Base-by-base conservation (phyloP, 1,284 basidiomycete species). In the Ceratobasidium sp. region DNA sequence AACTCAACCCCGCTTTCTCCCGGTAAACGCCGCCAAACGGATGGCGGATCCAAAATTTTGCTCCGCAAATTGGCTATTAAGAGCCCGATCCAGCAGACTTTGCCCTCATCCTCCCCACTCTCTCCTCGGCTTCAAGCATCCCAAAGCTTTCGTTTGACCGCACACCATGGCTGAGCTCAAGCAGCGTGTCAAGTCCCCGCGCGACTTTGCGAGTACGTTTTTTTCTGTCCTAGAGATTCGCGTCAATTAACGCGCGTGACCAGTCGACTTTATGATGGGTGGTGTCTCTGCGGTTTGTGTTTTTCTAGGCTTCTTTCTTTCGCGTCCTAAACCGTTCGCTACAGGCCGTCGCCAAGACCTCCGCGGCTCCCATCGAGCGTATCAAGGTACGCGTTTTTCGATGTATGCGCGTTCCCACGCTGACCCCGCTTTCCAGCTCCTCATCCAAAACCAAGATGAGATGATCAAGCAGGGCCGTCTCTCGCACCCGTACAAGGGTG, bases 401-500 rank as follows among this genome's bases (percentile, higher is more conserved):
- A 34, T 67, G n/a, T 34, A 52, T 67, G 64, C 64, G 51, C 25
- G 13, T 61, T 66, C 44, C 65, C 57, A 46, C 59, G 71, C 59
- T 54, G 57, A 76, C 76, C 56, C 17, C 11, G 29, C 62, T 17
- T 40, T 34, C 59, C 79, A 89, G 92, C 91, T 98, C 83, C 88
- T 98, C 84, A 94, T 98, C 81, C 96, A 98, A 88, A 98, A 98
- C 89, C 96, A 98, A 88, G 93, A 95, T 90, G 93, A 95, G 88
- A 95, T 95, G 93, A 97, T 97, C 89, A 97, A 97, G 90, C 95
- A 97, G 87, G 95, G 95, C 83, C 95, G 95, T 90, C 92, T 97
- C 78, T 86, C 93, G 75, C 85, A 89, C 80, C 95, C 95, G 59
- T 99, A 99, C 92, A 96, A 96, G 90, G 97, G 96, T 84, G 88